These are phyloP conservation scores for Leishmania gerbilli DNA, from an alignment of 208 protist genomes.

Conservation along the genomic window DNA sequence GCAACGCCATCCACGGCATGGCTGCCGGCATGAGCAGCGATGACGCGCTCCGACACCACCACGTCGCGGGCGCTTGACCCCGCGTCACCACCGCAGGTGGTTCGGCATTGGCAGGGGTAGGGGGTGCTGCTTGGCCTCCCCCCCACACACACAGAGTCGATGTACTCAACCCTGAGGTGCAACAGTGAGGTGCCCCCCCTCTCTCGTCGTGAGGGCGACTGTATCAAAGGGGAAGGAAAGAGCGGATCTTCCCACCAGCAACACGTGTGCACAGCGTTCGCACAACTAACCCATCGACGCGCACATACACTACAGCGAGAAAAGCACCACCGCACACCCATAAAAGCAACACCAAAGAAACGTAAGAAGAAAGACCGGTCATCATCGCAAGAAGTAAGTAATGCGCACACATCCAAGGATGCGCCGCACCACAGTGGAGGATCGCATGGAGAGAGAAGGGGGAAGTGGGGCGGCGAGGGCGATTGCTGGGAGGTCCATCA, in stretches of 20 bases:
- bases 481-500: neutral
- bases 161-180: neutral
- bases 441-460: neutral
- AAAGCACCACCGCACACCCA: neutral
- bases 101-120: too few species aligned
- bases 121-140: too few species aligned
- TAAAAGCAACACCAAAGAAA: neutral
- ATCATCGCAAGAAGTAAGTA: neutral
- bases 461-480: neutral
- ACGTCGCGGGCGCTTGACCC: neutral
- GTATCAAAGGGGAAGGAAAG: neutral
- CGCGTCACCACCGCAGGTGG: too few species aligned
- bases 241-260: neutral
- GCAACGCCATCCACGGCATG: neutral
- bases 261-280: neutral
- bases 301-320: neutral
- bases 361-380: conserved; percentile 1
- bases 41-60: neutral
- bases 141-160: too few species aligned
- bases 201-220: neutral
- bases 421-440: neutral
- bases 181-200: too few species aligned
- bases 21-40: neutral
- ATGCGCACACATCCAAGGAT: neutral
- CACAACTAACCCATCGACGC: neutral